Conservation (phyloP, 2,329 filamentous ascomycete species). For the Ceratocystiopsis minuta region DNA sequence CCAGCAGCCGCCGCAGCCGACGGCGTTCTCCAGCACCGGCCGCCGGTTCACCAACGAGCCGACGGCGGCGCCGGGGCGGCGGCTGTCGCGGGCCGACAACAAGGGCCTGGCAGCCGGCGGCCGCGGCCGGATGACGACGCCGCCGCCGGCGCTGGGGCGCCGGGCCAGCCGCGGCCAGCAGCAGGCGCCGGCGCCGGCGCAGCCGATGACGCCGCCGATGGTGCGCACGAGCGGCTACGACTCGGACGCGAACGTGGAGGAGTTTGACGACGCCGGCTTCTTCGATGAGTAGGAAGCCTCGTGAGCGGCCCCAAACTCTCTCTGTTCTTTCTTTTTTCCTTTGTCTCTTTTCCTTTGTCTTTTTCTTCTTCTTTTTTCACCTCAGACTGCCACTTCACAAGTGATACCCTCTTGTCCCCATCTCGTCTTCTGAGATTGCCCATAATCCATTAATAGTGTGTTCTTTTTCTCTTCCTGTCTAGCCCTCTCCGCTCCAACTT, state of each 20-base stretch:
- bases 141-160: conserved; percentile 10
- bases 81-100: conserved; percentile 17
- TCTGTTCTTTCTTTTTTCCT: too few species aligned
- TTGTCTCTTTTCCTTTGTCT: not conserved
- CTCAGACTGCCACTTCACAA: conserved; percentile 2
- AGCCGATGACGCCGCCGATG: conserved; percentile 42
- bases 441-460: not conserved
- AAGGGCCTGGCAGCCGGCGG: conserved; percentile 21
- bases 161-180: conserved; percentile 17
- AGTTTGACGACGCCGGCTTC: conserved; percentile 42
- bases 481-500: too few species aligned
- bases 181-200: too few species aligned
- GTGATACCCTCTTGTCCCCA: conserved; percentile 4
- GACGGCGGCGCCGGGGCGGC: conserved; percentile 21
- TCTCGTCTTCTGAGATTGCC: not conserved
- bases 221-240: conserved; percentile 41
- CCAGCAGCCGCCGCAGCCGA: conserved; percentile 26
- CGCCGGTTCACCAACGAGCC: conserved; percentile 37
- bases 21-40: conserved; percentile 42
- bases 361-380: not conserved
- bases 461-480: too few species aligned
- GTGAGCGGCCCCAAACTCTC: not conserved
- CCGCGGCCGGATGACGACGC: conserved; percentile 21
- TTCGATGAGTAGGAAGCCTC: conserved; percentile 25
- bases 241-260: conserved; percentile 38